These are phyloP conservation scores for Hemisphaericaspora lyxosophila DNA, from an alignment of 1,139 yeast species.

Conservation along the genomic window DNA sequence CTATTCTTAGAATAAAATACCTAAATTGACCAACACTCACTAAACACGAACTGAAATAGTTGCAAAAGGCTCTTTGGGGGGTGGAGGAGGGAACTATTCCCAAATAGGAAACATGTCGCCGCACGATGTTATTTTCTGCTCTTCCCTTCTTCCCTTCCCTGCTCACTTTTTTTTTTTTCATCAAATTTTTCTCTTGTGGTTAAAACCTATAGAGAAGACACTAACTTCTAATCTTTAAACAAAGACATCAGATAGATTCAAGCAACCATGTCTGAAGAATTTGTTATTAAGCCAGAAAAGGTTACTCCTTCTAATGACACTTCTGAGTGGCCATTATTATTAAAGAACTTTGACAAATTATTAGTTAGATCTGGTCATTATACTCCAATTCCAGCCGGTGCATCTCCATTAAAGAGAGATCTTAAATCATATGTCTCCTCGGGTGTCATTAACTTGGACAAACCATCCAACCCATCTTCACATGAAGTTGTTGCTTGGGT, in stretches of 20 bases:
- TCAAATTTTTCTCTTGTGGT: conserved; percentile 3
- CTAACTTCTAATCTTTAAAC: not conserved
- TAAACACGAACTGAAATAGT: no score
- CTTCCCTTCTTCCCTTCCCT: conserved; percentile 3
- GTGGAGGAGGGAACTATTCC: not conserved
- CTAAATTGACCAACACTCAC: no score
- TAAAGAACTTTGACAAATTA: conserved; percentile 91
- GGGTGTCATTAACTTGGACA: conserved; percentile 95
- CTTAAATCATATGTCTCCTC: conserved; percentile 84
- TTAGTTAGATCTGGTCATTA: conserved; percentile 94
- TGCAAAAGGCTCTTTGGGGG: no score
- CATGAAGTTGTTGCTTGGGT: conserved; percentile 99
- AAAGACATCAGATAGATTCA: not conserved
- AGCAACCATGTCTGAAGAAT: conserved; percentile 55
- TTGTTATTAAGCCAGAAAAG: conserved; percentile 86
- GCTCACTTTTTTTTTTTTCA: conserved; percentile 2
- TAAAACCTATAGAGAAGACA: not conserved
- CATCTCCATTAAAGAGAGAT: conserved; percentile 93
- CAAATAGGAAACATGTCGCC: conserved; percentile 14
- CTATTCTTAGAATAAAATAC: no score
- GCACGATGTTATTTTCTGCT: conserved; percentile 20
- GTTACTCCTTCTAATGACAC: conserved; percentile 80
- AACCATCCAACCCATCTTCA: conserved; percentile 96
- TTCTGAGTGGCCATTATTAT: conserved; percentile 90
- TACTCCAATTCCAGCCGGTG: conserved; percentile 94